A percentile compares a stretch with the other conserved stretches of the same genome.
These are phyloP conservation scores for Cytospora leucostoma DNA, from an alignment of 2,329 filamentous ascomycete genomes.

Conservation along the genomic window DNA sequence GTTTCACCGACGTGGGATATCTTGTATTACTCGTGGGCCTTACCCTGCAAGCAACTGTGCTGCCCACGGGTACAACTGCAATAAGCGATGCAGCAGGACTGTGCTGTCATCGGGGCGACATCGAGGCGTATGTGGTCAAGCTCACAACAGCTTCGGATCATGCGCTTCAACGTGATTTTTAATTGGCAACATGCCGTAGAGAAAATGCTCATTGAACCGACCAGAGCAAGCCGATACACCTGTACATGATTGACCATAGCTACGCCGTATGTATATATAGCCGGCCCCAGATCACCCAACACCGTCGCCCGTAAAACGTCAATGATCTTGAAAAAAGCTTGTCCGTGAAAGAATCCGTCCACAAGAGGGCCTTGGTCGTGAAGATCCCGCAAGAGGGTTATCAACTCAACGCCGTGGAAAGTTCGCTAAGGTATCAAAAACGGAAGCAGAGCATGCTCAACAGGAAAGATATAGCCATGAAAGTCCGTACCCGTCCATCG, in stretches of 20 bases:
- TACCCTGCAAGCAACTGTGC: no score
- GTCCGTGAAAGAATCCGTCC: neutral
- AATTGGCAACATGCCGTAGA: neutral
- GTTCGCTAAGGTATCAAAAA: constrained; percentile 8
- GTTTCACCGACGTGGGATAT: no score
- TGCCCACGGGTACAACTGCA: no score
- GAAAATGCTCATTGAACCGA: neutral
- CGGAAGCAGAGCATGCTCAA: constrained; percentile 5
- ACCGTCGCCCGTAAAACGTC: neutral
- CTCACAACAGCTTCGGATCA: neutral
- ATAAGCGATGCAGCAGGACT: no score
- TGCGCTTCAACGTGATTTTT: neutral
- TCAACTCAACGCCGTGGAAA: constrained; percentile 17
- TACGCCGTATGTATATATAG: neutral
- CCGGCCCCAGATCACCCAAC: neutral
- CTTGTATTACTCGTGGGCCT: no score
- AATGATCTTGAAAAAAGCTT: neutral
- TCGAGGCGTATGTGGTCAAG: no score
- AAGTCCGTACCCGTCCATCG: neutral
- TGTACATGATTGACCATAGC: neutral
- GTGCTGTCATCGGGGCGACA: no score
- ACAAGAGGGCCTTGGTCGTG: neutral
- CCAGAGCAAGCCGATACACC: neutral
- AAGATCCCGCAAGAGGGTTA: neutral
- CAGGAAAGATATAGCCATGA: constrained; percentile 1